Base-by-base conservation (phyloP, 768 basidiomycete species). In the Suillus discolor region DNA sequence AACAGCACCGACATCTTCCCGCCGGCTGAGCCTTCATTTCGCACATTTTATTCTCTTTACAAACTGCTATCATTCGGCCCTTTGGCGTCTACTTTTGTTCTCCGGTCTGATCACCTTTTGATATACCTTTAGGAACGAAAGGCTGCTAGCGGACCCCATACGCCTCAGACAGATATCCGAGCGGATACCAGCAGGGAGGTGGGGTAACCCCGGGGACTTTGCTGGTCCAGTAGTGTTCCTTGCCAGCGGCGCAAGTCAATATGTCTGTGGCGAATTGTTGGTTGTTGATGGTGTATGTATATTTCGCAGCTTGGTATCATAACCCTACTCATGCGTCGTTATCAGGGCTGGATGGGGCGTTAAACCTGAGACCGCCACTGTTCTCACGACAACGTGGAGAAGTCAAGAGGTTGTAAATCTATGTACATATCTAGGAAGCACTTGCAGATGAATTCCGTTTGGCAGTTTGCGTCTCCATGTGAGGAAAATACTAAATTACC, bases 161-260 rank as follows among this genome's bases (percentile, higher is more conserved):
- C 83, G 89, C 54, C 81, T 81, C 61, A 82, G 82, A 60, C 90
- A 91, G 75, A 91, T 91, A 74, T 83, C 88, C 62, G 90, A 90
- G 71, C 82, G 89, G 53, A 90, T 91, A 62, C 89, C 89, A 25
- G 86, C 86, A 6, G 85, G 83, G 28, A 79, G 90, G 67, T 91
- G 90, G 89, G 90, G 88, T 61, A 75, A 78, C 54, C 89, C 89
- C 7, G 75, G 73, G 8, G 89, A 91, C 77, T 89, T 91, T 74
- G 88, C 86, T 25, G 89, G 89, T 15, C 87, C 87, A 8, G 76
- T 87, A 64, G 82, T 91, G 38, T 91, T 86, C 77, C 83, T 91
- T 39, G 88, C 89, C 12, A 86, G 86, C 66, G 74, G 74, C 62
- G 89, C 88, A 2, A 86, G 85, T 68, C 83, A 88, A 70, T 91